Conservation (phyloP, 257 asterid species). For the Solanum lycopersicoides region DNA sequence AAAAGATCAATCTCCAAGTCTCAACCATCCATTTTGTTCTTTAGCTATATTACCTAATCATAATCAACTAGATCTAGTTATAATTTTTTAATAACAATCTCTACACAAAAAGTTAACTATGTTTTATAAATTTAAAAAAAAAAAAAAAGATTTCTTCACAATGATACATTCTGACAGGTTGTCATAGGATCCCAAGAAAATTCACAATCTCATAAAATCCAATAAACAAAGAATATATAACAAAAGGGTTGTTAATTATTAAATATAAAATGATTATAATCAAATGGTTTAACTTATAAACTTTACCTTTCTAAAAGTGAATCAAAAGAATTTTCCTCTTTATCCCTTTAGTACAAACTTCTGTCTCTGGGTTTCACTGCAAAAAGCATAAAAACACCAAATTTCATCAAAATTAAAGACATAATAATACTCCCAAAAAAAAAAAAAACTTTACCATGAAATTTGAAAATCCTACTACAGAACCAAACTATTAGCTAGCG, state of each 20-base stretch:
- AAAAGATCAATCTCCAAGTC: conserved; percentile 35
- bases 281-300: background rate
- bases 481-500: background rate
- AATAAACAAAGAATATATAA: background rate
- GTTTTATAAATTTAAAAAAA: background rate
- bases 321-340: background rate
- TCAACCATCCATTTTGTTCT: conserved; percentile 32
- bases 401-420: background rate
- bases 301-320: background rate
- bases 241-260: background rate
- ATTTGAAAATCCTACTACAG: background rate
- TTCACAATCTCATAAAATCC: background rate
- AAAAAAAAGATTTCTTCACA: background rate
- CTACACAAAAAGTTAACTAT: background rate
- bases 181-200: conserved; percentile 26
- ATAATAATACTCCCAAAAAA: background rate
- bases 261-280: background rate
- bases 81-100: background rate
- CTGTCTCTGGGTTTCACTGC: background rate
- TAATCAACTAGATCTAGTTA: conserved; percentile 30
- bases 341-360: background rate
- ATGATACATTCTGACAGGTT: conserved; percentile 12
- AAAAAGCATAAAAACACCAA: background rate
- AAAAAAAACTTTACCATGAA: background rate
- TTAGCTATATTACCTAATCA: conserved; percentile 8